Evolutionary conservation across 805 yeast genomes (phyloP).

Genomic region (Scheffersomyces coipomensis): DNA sequence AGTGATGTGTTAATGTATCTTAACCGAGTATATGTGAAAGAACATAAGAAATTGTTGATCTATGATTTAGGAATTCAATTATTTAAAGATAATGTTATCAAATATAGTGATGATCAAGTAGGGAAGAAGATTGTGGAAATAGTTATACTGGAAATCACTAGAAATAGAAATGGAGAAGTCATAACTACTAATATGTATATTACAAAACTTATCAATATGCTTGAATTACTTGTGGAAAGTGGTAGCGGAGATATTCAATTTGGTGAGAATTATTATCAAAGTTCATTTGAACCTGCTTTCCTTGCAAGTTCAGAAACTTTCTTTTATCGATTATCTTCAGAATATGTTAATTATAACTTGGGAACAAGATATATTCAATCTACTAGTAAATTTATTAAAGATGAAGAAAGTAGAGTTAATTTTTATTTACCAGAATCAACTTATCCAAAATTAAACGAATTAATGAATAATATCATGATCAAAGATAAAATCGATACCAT

Average conservation of each 20-base stretch:
- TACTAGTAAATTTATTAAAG: conserved; percentile 51
- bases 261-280: conserved; percentile 62
- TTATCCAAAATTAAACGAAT: conserved; percentile 48
- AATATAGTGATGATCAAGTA: conserved; percentile 46
- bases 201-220: conserved; percentile 64
- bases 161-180: conserved; percentile 52
- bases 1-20: conserved; percentile 84
- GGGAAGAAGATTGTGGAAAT: conserved; percentile 50
- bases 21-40: conserved; percentile 81
- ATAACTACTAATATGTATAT: conserved; percentile 53
- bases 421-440: conserved; percentile 56
- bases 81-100: conserved; percentile 62
- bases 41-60: conserved; percentile 57
- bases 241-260: conserved; percentile 20
- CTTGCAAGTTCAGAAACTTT: conserved; percentile 53
- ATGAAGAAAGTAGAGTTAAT: conserved; percentile 58
- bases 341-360: conserved; percentile 38
- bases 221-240: conserved; percentile 59
- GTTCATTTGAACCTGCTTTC: conserved; percentile 65
- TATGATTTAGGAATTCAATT: conserved; percentile 72
- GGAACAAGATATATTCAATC: conserved; percentile 58
- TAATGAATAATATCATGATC: conserved; percentile 61
- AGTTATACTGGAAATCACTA: conserved; percentile 54
- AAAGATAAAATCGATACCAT: conserved; percentile 56
- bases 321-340: conserved; percentile 48